phyloP scores from a whole-genome alignment of 1,284 basidiomycete species.

The Boletellus deceptivus region DNA sequence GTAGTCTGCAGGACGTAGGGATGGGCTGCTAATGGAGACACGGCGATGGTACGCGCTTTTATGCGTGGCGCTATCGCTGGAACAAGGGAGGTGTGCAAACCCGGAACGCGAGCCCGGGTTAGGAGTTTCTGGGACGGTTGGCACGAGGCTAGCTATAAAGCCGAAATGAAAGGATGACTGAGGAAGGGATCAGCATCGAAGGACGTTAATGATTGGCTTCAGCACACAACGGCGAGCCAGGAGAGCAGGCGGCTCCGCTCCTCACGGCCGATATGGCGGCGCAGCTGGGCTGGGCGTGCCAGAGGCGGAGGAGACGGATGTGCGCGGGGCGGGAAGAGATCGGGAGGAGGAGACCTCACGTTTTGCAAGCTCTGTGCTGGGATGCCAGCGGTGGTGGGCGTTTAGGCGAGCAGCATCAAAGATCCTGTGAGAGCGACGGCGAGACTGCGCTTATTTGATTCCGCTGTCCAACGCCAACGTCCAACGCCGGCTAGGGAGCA shows the following conservation, averaged over 20 bases:
- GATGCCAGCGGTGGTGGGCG: slow-evolving; percentile 9
- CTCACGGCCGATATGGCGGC: slow-evolving; percentile 21
- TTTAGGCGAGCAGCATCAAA: slow-evolving; percentile 25
- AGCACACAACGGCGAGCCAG: slow-evolving; percentile 28
- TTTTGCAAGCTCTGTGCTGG: slow-evolving; percentile 17
- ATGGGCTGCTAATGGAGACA: slow-evolving; percentile 13
- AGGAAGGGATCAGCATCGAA: slow-evolving; percentile 37
- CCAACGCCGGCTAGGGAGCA: slow-evolving; percentile 12
- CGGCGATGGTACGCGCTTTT: slow-evolving; percentile 30
- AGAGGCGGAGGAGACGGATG: slow-evolving; percentile 7
- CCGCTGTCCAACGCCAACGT: slow-evolving; percentile 27
- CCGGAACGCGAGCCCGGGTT: slow-evolving; percentile 31
- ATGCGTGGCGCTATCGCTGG: slow-evolving; percentile 32
- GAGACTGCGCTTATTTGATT: slow-evolving; percentile 25
- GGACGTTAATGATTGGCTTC: slow-evolving; percentile 35
- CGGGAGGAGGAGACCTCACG: slow-evolving; percentile 24
- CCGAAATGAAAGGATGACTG: slow-evolving; percentile 34
- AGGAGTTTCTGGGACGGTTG: slow-evolving; percentile 29
- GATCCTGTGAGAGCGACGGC: slow-evolving; percentile 12
- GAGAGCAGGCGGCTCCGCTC: slow-evolving; percentile 28
- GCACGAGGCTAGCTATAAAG: slow-evolving; percentile 37
- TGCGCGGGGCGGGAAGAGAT: slow-evolving; percentile 4
- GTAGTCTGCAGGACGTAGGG: slow-evolving; percentile 19
- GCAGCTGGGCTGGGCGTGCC: slow-evolving; percentile 6
- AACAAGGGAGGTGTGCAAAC: slow-evolving; percentile 27